Base-by-base conservation (phyloP, 805 yeast genomes). In the Metschnikowia shivogae region DNA sequence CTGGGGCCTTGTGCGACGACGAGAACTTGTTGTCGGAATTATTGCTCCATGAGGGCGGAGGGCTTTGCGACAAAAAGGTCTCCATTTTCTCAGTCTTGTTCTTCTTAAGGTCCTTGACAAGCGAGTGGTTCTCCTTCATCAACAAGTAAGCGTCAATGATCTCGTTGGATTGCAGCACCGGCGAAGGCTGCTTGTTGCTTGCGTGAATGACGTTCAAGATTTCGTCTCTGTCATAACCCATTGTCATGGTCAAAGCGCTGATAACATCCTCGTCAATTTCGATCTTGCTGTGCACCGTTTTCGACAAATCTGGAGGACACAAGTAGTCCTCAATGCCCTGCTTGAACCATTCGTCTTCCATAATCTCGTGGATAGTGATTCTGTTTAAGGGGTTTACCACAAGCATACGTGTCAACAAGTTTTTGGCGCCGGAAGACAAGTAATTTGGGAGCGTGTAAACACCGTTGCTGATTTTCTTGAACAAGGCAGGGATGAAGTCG, bases 291-390 rank as follows among this genome's bases (percentile, higher is more conserved):
- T 54, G 61, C 55, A 60, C 64, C 43, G 58, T 67, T 54, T 61
- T 63, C 45, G 63, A 62, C 56, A 54, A 62, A 50, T 74, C 80
- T 33, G 77, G 77, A 5, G 93, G 88, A 44, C 83, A 68, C 49
- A 90, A 74, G 60, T 89, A 88, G 28, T 84, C 89, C 27, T 92
- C 87, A 52, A 92, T 78, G 44, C 80, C 89, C 9, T 79, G 80
- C 54, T 80, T 82, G 67, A 90, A 90, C 98, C 98, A 90, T 52
- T 86, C 90, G 62, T 92, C 97, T 59, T 89, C 85, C 84, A 89
- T 82, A 37, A 92, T 88, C 62, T 88, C 96, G 59, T 82, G 88
- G 38, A 92, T 88, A 10, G 97, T 89, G 49, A 92, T 90, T 70
- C 98, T 81, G 62, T 89, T 89, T 61, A 90, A 73, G 30, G 98